Percentiles rank a stretch among this genome's conserved stretches.
These are phyloP conservation scores for Suillus discolor DNA, from an alignment of 768 basidiomycete genomes.

Conservation along the genomic window DNA sequence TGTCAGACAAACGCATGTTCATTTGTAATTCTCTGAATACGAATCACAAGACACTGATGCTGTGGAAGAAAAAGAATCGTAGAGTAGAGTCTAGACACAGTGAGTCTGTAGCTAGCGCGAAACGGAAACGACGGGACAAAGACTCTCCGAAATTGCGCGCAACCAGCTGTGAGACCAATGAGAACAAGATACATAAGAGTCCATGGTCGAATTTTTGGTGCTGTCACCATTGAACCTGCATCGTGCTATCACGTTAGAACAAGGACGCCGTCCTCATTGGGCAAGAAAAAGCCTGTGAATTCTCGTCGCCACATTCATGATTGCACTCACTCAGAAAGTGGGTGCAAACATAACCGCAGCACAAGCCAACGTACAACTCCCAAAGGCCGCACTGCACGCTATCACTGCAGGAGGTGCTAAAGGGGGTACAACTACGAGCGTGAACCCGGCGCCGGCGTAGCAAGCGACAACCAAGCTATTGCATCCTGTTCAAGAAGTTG, in stretches of 20 bases:
- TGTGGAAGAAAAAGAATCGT: neutral
- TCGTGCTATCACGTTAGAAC: no score
- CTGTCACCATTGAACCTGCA: neutral
- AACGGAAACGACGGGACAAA: neutral
- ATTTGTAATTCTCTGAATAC: neutral
- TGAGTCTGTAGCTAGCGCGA: neutral
- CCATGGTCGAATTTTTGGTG: neutral
- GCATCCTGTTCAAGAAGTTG: slow-evolving; percentile 20
- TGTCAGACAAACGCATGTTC: no score
- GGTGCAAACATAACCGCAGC: slow-evolving; percentile 23
- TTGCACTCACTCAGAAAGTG: slow-evolving; percentile 20
- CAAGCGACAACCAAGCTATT: slow-evolving; percentile 23
- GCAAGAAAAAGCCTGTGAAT: neutral
- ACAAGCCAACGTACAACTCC: slow-evolving; percentile 28
- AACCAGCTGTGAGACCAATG: no score
- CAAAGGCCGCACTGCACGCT: slow-evolving; percentile 24
- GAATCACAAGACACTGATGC: neutral
- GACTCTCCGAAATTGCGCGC: neutral
- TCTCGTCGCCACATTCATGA: neutral
- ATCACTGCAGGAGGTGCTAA: slow-evolving; percentile 22
- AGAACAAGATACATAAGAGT: neutral
- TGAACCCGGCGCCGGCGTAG: slow-evolving; percentile 27
- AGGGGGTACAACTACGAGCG: slow-evolving; percentile 22
- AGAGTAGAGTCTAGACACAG: neutral
- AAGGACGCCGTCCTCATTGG: neutral